Evolutionary conservation across 768 basidiomycete species (phyloP).

Genomic region (Rhizopogon roseolus): DNA sequence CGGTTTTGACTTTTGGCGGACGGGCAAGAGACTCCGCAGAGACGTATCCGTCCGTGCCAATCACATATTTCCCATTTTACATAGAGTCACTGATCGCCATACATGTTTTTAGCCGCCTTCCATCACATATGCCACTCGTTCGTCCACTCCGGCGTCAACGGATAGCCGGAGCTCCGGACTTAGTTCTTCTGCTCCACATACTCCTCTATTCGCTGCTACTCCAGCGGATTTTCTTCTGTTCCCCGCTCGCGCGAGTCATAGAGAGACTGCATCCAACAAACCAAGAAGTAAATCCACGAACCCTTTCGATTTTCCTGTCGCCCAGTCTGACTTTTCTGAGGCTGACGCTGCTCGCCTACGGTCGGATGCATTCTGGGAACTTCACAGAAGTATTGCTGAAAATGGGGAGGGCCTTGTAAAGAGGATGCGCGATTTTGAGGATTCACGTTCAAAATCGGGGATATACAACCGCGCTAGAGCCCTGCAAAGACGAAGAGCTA

Average conservation of each 20-base stretch:
- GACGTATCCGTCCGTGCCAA: conserved; percentile 38
- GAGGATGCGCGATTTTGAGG: conserved; percentile 72
- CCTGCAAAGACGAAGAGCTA: conserved; percentile 33
- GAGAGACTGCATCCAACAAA: conserved; percentile 5
- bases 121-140: conserved; percentile 14
- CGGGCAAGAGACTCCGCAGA: conserved; percentile 49
- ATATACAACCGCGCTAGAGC: conserved; percentile 35
- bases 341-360: conserved; percentile 42
- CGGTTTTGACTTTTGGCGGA: conserved; percentile 50
- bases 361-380: conserved; percentile 61
- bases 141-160: conserved; percentile 24
- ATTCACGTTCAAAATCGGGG: conserved; percentile 39
- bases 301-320: conserved; percentile 12
- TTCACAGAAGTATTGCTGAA: conserved; percentile 56
- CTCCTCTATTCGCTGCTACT: conserved; percentile 39
- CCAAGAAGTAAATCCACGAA: conserved; percentile 18
- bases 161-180: conserved; percentile 23
- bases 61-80: background rate
- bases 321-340: conserved; percentile 16
- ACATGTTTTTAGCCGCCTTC: conserved; percentile 11
- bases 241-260: conserved; percentile 18
- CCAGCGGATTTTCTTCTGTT: conserved; percentile 48
- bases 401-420: conserved; percentile 64
- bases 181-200: conserved; percentile 22
- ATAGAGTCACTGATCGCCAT: conserved; percentile 1